A percentile compares a stretch with the other conserved stretches of the same genome.
phyloP scores from a whole-genome alignment of 768 basidiomycete species.

The Suillus clintonianus region DNA sequence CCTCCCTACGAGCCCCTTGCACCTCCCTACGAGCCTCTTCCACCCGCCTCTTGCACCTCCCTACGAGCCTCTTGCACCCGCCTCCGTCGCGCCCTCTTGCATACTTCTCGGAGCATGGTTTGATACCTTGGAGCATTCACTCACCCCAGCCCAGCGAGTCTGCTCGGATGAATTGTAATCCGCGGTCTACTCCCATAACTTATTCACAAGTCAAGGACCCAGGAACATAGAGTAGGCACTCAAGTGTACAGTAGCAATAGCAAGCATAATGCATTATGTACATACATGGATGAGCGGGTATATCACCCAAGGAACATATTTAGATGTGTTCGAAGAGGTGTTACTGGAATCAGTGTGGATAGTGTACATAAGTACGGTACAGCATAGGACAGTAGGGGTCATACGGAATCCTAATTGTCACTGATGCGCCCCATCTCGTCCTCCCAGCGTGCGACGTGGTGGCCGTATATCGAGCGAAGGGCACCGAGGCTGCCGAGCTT shows the following conservation, averaged over 20 bases:
- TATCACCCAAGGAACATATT: background rate
- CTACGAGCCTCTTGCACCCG: too few relatives aligned
- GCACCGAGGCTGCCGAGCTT: conserved; percentile 66
- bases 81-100: too few relatives aligned
- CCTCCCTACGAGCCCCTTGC: too few relatives aligned
- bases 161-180: background rate
- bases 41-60: too few relatives aligned
- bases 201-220: background rate
- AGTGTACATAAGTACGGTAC: background rate
- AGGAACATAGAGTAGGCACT: background rate
- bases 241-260: background rate
- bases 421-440: conserved; percentile 68
- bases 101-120: conserved; percentile 54
- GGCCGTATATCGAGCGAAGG: conserved; percentile 65
- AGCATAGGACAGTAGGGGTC: conserved; percentile 1
- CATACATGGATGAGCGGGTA: background rate
- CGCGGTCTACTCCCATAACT: background rate
- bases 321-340: too few relatives aligned
- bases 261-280: background rate
- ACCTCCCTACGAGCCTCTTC: too few relatives aligned
- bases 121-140: background rate
- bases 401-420: conserved; percentile 55
- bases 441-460: conserved; percentile 66
- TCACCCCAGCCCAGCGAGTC: background rate
- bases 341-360: background rate